Conservation (phyloP, 2,329 filamentous ascomycete genomes). For the Helminthosporium solani region DNA sequence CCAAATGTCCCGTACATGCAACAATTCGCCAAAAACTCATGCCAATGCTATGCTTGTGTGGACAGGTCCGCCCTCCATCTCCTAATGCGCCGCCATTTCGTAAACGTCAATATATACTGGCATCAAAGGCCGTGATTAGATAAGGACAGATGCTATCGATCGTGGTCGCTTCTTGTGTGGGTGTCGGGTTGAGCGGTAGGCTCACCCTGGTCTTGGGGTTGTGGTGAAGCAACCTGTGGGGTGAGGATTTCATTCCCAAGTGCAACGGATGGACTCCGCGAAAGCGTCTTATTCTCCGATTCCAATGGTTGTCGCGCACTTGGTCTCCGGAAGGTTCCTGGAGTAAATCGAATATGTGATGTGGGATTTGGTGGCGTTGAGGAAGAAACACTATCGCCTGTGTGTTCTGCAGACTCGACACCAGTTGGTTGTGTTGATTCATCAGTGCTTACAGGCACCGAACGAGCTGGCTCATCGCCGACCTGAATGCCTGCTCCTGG, state of each 20-base stretch:
- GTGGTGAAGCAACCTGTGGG: neutral
- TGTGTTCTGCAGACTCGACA: neutral
- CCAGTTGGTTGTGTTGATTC: neutral
- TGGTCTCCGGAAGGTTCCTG: conserved; percentile 17
- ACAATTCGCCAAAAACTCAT: conserved; percentile 25
- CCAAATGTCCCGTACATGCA: conserved; percentile 9
- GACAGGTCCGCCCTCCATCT: neutral
- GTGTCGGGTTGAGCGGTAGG: conserved; percentile 1
- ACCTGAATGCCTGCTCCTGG: conserved; percentile 16
- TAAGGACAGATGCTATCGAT: conserved; percentile 24
- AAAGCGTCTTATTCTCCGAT: neutral
- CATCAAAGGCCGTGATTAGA: conserved; percentile 1
- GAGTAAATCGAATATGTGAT: conserved; percentile 29
- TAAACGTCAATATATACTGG: conserved; percentile 24
- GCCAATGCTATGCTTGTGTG: conserved; percentile 15
- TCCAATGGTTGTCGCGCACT: conserved; percentile 12
- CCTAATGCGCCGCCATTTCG: conserved; percentile 9
- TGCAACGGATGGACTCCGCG: conserved; percentile 3
- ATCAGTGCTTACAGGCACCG: conserved; percentile 1
- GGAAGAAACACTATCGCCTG: conserved; percentile 4
- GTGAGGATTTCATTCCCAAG: conserved; percentile 19
- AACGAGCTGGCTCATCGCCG: conserved; percentile 18
- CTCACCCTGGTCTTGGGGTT: conserved; percentile 3
- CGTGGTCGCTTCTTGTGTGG: conserved; percentile 26
- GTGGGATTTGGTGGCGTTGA: conserved; percentile 15